These are phyloP conservation scores for Kazachstania taianensis DNA, from an alignment of 805 yeast species.

Conservation along the genomic window DNA sequence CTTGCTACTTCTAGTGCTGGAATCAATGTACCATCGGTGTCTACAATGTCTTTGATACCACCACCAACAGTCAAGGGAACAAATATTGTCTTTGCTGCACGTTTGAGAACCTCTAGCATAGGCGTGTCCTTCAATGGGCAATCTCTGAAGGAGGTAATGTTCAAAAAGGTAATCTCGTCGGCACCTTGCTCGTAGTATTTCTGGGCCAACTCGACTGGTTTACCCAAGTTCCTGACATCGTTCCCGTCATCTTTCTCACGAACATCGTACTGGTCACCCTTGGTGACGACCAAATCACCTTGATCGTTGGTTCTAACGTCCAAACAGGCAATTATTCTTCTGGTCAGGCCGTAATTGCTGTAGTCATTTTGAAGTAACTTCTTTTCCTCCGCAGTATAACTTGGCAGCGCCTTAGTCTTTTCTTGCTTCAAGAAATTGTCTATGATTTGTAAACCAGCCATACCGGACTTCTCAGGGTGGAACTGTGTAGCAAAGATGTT, in stretches of 20 bases:
- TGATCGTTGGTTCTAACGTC: slow-evolving; percentile 93
- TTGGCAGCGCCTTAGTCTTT: slow-evolving; percentile 12
- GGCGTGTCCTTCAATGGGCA: slow-evolving; percentile 91
- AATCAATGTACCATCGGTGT: slow-evolving; percentile 68
- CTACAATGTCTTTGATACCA: slow-evolving; percentile 84
- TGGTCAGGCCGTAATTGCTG: slow-evolving; percentile 57
- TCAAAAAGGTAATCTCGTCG: slow-evolving; percentile 89
- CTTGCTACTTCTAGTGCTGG: slow-evolving; percentile 89
- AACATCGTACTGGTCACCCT: slow-evolving; percentile 97
- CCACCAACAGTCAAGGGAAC: slow-evolving; percentile 99
- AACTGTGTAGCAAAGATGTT: slow-evolving; percentile 93
- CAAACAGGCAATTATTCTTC: slow-evolving; percentile 89
- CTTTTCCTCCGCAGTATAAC: slow-evolving; percentile 17
- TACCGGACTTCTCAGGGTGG: slow-evolving; percentile 97
- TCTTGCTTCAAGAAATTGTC: slow-evolving; percentile 51
- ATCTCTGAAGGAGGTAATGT: slow-evolving; percentile 91
- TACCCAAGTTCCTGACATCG: slow-evolving; percentile 85
- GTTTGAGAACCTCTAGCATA: slow-evolving; percentile 79
- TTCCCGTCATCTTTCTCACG: slow-evolving; percentile 55
- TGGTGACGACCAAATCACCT: slow-evolving; percentile 95
- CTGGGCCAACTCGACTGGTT: slow-evolving; percentile 91
- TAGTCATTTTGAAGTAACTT: slow-evolving; percentile 27
- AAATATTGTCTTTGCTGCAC: slow-evolving; percentile 81
- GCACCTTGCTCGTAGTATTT: slow-evolving; percentile 91
- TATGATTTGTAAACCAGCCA: slow-evolving; percentile 74